Evolutionary conservation across 345 rosid species (phyloP).

Genomic region (Eucalyptus decipiens): DNA sequence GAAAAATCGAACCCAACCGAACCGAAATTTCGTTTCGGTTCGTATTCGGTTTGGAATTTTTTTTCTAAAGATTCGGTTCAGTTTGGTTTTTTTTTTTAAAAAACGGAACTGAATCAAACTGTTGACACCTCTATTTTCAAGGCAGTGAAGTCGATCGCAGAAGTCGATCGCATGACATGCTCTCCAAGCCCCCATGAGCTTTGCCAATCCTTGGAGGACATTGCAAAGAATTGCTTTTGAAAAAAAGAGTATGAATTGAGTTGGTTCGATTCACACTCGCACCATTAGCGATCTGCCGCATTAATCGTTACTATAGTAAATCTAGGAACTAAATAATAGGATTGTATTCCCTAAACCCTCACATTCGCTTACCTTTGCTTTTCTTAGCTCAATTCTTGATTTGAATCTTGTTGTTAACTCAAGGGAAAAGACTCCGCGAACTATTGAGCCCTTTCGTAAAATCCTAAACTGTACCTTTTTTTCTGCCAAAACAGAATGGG

Average conservation of each 20-base stretch:
- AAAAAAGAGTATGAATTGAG: neutral
- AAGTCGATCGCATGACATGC: constrained; percentile 20
- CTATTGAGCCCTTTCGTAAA: neutral
- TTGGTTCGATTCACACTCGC: neutral
- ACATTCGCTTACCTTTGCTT: neutral
- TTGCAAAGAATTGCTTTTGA: neutral
- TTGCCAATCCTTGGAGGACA: neutral
- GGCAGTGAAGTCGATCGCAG: neutral
- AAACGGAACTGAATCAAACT: fast-evolving
- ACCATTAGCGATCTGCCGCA: neutral
- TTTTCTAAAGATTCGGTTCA: fast-evolving
- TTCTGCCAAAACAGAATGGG: neutral
- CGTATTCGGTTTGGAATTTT: too few relatives aligned
- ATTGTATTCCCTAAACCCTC: neutral
- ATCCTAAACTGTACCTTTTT: neutral
- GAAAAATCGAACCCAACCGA: too few relatives aligned
- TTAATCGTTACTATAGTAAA: neutral
- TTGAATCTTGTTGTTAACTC: neutral
- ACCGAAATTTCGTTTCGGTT: too few relatives aligned
- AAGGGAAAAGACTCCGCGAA: neutral
- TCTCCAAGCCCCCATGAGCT: constrained; percentile 10
- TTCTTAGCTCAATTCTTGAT: neutral
- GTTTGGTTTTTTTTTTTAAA: too few relatives aligned
- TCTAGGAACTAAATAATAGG: neutral
- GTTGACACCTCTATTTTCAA: neutral